These are phyloP conservation scores for Balakata baccata DNA, from an alignment of 345 rosid species.

Conservation along the genomic window DNA sequence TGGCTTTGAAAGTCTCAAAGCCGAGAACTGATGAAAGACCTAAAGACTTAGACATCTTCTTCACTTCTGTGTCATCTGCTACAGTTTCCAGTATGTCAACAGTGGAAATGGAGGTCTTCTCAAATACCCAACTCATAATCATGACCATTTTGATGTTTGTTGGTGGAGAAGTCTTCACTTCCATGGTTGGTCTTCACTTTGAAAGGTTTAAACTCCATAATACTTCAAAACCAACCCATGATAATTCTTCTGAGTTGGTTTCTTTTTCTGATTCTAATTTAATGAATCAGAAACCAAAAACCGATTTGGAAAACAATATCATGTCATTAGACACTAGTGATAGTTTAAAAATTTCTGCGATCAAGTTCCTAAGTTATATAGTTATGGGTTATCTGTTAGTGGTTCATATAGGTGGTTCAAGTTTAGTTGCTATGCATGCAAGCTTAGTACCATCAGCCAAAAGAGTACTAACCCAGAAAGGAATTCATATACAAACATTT, in stretches of 20 bases:
- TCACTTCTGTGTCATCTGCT: constrained; percentile 66
- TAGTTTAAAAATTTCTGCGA: neutral
- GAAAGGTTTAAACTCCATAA: neutral
- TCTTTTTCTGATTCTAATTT: neutral
- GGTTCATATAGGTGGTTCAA: neutral
- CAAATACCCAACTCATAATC: constrained; percentile 54
- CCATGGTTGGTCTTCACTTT: constrained; percentile 38
- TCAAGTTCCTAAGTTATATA: neutral
- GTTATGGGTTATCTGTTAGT: constrained; percentile 13
- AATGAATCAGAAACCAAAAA: neutral
- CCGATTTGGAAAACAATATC: neutral
- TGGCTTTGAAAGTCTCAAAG: constrained; percentile 30
- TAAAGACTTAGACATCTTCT: constrained; percentile 49
- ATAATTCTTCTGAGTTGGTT: constrained; percentile 1
- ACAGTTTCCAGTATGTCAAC: constrained; percentile 74
- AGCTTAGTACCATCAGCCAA: neutral
- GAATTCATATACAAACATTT: constrained; percentile 11
- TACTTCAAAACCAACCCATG: neutral
- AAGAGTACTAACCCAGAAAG: constrained; percentile 10
- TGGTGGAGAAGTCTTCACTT: constrained; percentile 67
- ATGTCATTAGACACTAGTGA: neutral
- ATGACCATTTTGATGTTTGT: constrained; percentile 53
- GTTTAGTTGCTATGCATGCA: neutral
- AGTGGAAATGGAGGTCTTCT: constrained; percentile 73
- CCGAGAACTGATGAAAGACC: constrained; percentile 38